phyloP scores from a whole-genome alignment of 176 grass and related monocot genomes.

The Chloris gayana region DNA sequence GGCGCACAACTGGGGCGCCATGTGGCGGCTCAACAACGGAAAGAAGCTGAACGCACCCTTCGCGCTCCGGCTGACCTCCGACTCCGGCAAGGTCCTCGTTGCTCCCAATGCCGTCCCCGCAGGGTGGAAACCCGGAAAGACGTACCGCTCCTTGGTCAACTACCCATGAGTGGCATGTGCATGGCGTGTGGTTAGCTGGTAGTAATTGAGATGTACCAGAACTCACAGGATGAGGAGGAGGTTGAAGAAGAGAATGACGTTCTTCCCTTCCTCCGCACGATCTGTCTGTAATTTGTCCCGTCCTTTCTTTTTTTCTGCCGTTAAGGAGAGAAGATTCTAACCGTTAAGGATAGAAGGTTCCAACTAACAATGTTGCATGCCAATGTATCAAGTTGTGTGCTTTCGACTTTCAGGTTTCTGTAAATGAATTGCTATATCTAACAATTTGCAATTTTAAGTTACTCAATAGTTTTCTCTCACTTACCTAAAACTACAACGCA shows the following conservation, averaged over 20 bases:
- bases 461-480: too few species aligned
- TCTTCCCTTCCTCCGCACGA: slow-evolving; percentile 38
- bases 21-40: slow-evolving; percentile 61
- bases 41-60: slow-evolving; percentile 50
- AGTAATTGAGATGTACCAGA: background rate
- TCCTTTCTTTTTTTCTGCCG: background rate
- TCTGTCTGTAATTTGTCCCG: background rate
- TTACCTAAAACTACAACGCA: too few species aligned
- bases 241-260: slow-evolving; percentile 29
- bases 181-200: background rate
- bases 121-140: slow-evolving; percentile 54
- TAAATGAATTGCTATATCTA: background rate
- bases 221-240: slow-evolving; percentile 41
- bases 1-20: slow-evolving; percentile 72
- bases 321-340: background rate
- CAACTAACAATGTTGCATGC: slow-evolving; percentile 33
- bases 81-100: slow-evolving; percentile 57
- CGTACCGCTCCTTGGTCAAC: slow-evolving; percentile 63
- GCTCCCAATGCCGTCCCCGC: slow-evolving; percentile 58
- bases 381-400: slow-evolving; percentile 2
- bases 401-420: background rate
- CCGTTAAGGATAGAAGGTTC: background rate
- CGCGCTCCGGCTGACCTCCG: slow-evolving; percentile 65
- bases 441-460: background rate
- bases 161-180: slow-evolving; percentile 32